Evolutionary conservation across 129 eudicot species (phyloP).

Genomic region (Flaveria ramosissima): DNA sequence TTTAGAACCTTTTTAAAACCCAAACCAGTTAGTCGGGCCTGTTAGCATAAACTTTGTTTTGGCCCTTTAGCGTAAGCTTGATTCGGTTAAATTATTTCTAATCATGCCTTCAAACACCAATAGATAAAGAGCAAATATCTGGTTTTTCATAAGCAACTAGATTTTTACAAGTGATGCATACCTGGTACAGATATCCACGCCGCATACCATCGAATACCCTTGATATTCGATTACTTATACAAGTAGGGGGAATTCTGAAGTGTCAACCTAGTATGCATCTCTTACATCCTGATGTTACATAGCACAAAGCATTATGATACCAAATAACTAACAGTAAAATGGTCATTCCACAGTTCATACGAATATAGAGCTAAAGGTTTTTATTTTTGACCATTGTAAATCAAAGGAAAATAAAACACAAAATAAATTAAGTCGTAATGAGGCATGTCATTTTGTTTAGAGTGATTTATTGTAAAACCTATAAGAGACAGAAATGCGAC

Average conservation of each 20-base stretch:
- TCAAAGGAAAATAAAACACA: no score
- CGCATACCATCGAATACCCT: not conserved
- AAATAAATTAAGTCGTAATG: no score
- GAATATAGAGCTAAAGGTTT: no score
- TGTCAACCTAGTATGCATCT: constrained; percentile 34
- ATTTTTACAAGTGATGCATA: constrained; percentile 35
- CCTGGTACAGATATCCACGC: constrained; percentile 21
- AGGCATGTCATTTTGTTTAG: no score
- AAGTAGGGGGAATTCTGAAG: not conserved
- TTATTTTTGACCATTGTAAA: no score
- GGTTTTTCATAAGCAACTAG: constrained; percentile 23
- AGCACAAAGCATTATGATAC: constrained; percentile 7
- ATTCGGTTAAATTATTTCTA: constrained; percentile 1
- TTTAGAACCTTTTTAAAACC: constrained; percentile 17
- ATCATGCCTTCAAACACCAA: not conserved
- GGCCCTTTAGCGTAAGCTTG: constrained; percentile 17
- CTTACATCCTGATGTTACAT: constrained; percentile 38
- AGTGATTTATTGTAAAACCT: no score
- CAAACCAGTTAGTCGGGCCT: constrained; percentile 5
- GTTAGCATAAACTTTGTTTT: constrained; percentile 18
- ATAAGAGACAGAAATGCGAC: no score
- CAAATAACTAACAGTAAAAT: constrained; percentile 13
- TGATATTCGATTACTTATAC: not conserved
- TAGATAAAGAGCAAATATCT: constrained; percentile 8
- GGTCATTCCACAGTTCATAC: no score